These are phyloP conservation scores for Xylaria longipes DNA, from an alignment of 495 filamentous ascomycete genomes.

Conservation along the genomic window DNA sequence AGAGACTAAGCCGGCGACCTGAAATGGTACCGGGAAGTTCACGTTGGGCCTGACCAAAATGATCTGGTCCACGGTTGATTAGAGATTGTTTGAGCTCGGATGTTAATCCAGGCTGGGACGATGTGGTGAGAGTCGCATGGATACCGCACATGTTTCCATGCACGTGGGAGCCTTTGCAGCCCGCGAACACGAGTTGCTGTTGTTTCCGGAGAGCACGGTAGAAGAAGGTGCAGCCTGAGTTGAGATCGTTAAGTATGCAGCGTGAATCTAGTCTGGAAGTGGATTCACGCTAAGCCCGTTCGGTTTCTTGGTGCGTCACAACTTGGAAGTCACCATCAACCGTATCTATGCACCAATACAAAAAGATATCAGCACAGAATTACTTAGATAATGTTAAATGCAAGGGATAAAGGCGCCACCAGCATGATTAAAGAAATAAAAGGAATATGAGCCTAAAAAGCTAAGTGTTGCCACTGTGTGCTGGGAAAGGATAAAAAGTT, in stretches of 20 bases:
- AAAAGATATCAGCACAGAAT: neutral
- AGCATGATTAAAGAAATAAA: neutral
- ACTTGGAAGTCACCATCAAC: neutral
- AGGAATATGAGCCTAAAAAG: neutral
- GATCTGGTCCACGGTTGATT: constrained; percentile 58
- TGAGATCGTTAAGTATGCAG: neutral
- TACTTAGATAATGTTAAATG: neutral
- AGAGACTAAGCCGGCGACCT: constrained; percentile 52
- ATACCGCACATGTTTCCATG: constrained; percentile 56
- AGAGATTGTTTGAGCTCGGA: constrained; percentile 43
- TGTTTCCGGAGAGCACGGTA: neutral
- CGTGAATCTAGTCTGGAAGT: neutral
- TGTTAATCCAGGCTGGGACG: constrained; percentile 31
- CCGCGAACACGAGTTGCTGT: constrained; percentile 6
- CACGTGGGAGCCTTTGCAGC: neutral
- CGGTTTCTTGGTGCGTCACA: neutral
- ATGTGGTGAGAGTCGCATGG: constrained; percentile 45
- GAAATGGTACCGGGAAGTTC: constrained; percentile 32
- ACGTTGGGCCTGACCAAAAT: constrained; percentile 50
- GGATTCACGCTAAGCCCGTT: neutral
- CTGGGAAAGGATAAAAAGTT: neutral
- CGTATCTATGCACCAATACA: neutral
- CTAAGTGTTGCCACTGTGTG: neutral
- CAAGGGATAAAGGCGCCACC: neutral
- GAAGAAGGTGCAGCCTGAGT: neutral